Conservation (phyloP, 768 basidiomycete genomes). For the Amanita subjunquillea region DNA sequence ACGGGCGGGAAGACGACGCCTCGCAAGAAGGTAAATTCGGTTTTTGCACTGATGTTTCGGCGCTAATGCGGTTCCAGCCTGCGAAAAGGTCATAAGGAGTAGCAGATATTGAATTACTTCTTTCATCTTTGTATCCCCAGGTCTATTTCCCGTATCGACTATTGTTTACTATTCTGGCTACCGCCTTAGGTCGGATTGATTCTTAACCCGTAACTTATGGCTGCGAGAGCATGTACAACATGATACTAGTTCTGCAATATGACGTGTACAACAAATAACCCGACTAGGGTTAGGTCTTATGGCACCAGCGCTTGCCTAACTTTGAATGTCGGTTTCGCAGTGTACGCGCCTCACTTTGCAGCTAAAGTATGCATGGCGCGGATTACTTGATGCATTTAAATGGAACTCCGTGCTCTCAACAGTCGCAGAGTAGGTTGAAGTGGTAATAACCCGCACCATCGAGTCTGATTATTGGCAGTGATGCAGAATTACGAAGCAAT, state of each 20-base stretch:
- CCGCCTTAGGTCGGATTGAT: conserved; percentile 2
- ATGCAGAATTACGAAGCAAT: conserved; percentile 66
- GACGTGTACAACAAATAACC: conserved; percentile 9
- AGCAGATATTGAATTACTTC: background rate
- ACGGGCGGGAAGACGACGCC: conserved; percentile 28
- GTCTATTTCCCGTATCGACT: background rate
- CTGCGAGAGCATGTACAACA: conserved; percentile 4
- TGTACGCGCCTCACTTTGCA: conserved; percentile 28
- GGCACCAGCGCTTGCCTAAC: background rate
- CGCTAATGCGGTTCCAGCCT: background rate
- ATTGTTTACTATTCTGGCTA: conserved; percentile 1
- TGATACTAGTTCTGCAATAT: background rate
- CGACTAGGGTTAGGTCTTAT: conserved; percentile 26
- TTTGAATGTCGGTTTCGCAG: background rate
- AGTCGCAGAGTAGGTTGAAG: conserved; percentile 37
- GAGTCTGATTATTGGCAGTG: conserved; percentile 29
- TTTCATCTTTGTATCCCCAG: conserved; percentile 2
- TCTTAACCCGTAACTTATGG: conserved; percentile 1
- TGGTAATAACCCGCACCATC: conserved; percentile 7
- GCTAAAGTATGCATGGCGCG: conserved; percentile 43
- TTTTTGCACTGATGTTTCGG: background rate
- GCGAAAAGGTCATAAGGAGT: conserved; percentile 4
- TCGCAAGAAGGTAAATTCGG: background rate
- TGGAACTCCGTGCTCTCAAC: conserved; percentile 57
- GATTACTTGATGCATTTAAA: conserved; percentile 62